Evolutionary conservation across 305 asterid genomes (phyloP).

Genomic region (Rubia peregrina): DNA sequence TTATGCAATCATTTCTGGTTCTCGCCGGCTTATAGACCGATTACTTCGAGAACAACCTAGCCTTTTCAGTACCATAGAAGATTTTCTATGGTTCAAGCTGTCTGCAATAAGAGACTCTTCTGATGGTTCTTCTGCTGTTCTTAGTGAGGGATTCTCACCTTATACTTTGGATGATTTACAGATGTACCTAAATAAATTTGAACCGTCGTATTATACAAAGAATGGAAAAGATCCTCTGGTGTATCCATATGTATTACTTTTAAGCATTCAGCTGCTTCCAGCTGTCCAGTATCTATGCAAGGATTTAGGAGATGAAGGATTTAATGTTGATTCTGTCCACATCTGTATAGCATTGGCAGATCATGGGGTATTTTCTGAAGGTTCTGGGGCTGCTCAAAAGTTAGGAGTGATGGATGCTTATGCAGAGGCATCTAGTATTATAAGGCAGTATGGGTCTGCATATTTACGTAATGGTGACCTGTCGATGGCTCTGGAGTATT

Average conservation of each 20-base stretch:
- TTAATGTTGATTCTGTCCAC: constrained; percentile 72
- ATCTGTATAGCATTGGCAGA: constrained; percentile 71
- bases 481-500: constrained; percentile 79
- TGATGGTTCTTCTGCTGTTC: constrained; percentile 50
- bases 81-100: constrained; percentile 92
- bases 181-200: constrained; percentile 79
- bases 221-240: constrained; percentile 97
- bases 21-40: constrained; percentile 76
- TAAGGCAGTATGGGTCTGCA: constrained; percentile 82
- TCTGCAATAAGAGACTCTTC: constrained; percentile 70
- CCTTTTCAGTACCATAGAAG: constrained; percentile 88
- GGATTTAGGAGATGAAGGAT: constrained; percentile 78
- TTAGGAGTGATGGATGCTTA: constrained; percentile 83
- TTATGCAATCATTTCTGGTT: constrained; percentile 81
- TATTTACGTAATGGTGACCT: constrained; percentile 69
- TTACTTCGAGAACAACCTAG: constrained; percentile 85
- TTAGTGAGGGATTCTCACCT: constrained; percentile 57
- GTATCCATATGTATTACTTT: constrained; percentile 81
- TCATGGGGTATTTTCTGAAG: constrained; percentile 68
- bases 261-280: constrained; percentile 90
- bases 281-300: constrained; percentile 76
- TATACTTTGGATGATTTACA: constrained; percentile 89
- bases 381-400: constrained; percentile 52
- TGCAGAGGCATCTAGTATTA: constrained; percentile 84
- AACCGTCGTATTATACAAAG: constrained; percentile 87